These are phyloP conservation scores for Monilinia aucupariae DNA, from an alignment of 2,329 filamentous ascomycete genomes.

Conservation along the genomic window DNA sequence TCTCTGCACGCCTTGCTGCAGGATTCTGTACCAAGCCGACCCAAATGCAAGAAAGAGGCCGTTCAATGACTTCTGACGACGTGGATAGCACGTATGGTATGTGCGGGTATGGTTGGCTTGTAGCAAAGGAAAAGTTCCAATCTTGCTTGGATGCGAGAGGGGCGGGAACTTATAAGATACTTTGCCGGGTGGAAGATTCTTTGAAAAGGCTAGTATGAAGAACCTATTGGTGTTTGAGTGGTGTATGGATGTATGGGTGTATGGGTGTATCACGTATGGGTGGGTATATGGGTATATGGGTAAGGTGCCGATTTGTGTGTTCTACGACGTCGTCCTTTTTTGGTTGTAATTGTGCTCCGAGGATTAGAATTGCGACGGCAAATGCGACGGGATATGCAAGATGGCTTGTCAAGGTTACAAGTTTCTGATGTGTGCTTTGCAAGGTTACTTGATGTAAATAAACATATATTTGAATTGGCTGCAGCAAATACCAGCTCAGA, in stretches of 20 bases:
- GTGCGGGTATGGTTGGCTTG: background rate
- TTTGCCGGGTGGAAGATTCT: constrained; percentile 8
- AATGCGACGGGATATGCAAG: constrained; percentile 13
- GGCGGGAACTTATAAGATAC: constrained; percentile 13
- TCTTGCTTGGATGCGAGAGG: constrained; percentile 14
- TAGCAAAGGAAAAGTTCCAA: background rate
- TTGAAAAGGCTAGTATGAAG: background rate
- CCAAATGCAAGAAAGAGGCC: background rate
- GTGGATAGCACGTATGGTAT: background rate
- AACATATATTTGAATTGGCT: background rate
- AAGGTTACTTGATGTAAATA: background rate
- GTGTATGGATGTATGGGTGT: background rate
- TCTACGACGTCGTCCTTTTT: constrained; percentile 7
- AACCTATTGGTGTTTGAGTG: background rate
- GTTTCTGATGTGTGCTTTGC: background rate
- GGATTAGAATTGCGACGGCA: constrained; percentile 3
- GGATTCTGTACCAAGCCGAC: background rate
- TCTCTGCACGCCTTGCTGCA: constrained; percentile 10
- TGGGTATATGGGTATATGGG: background rate
- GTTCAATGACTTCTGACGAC: background rate
- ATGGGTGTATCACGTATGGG: background rate
- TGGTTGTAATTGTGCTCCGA: background rate
- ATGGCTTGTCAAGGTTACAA: constrained; percentile 18
- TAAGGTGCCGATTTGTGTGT: constrained; percentile 13
- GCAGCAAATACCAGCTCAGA: constrained; percentile 17